phyloP scores from a whole-genome alignment of 352 stramenopile species.

The Globisporangium mamillatum region DNA sequence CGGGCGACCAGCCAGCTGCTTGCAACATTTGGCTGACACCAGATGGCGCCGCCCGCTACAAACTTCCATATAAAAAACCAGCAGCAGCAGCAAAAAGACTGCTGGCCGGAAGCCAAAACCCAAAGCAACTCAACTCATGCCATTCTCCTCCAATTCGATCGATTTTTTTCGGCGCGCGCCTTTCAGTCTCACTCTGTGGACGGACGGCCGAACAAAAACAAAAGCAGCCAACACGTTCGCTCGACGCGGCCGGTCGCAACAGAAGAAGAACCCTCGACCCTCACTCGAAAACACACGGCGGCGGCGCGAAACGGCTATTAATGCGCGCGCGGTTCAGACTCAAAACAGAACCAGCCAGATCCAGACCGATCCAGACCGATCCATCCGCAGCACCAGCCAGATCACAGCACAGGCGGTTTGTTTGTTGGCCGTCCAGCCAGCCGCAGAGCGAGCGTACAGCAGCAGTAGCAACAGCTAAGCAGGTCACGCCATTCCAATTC shows the following conservation, averaged over 20 bases:
- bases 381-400: background rate
- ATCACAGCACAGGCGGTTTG: background rate
- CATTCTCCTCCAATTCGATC: background rate
- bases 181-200: background rate
- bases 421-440: background rate
- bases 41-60: background rate
- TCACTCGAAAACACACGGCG: background rate
- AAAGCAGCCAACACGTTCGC: background rate
- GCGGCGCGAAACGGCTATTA: slow-evolving; percentile 2
- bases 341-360: background rate
- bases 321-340: slow-evolving; percentile 2
- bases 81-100: background rate
- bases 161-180: background rate
- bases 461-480: background rate
- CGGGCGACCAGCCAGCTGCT: background rate
- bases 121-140: background rate
- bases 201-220: background rate
- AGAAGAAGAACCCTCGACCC: background rate
- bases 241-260: background rate
- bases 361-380: background rate
- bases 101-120: background rate
- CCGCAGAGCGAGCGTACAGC: background rate
- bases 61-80: background rate
- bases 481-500: background rate
- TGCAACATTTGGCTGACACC: background rate